These are phyloP conservation scores for Talaromyces marneffei DNA, from an alignment of 2,329 filamentous ascomycete species.

Conservation along the genomic window DNA sequence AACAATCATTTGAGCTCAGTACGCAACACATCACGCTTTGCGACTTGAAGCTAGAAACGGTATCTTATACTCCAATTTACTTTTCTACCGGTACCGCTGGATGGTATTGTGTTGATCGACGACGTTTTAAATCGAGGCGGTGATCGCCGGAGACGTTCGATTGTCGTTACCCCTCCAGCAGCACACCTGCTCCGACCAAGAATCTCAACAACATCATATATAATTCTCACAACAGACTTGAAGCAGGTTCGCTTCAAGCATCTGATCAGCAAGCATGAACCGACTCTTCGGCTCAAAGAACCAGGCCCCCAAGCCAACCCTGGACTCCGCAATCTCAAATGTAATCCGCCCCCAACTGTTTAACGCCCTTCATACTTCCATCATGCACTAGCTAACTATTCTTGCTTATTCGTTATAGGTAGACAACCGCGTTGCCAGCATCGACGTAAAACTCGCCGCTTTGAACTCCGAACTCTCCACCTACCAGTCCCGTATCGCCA, in stretches of 20 bases:
- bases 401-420: slow-evolving; percentile 46
- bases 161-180: slow-evolving; percentile 1
- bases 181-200: neutral
- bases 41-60: neutral
- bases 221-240: neutral
- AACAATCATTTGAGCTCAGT: neutral
- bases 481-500: slow-evolving; percentile 80
- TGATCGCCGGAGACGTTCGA: neutral
- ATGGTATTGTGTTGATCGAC: neutral
- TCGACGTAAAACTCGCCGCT: slow-evolving; percentile 91
- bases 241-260: neutral
- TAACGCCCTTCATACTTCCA: too few species aligned
- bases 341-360: slow-evolving; percentile 47
- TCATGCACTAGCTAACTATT: neutral
- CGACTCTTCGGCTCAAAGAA: slow-evolving; percentile 87
- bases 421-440: slow-evolving; percentile 72
- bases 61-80: too few species aligned
- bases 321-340: slow-evolving; percentile 75
- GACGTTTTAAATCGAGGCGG: neutral
- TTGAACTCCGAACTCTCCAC: slow-evolving; percentile 83
- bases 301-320: slow-evolving; percentile 81
- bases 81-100: neutral
- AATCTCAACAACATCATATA: neutral
- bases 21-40: neutral
- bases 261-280: slow-evolving; percentile 60